Base-by-base conservation (phyloP, 2,329 filamentous ascomycete genomes). In the Domatiomyces catenatus region DNA sequence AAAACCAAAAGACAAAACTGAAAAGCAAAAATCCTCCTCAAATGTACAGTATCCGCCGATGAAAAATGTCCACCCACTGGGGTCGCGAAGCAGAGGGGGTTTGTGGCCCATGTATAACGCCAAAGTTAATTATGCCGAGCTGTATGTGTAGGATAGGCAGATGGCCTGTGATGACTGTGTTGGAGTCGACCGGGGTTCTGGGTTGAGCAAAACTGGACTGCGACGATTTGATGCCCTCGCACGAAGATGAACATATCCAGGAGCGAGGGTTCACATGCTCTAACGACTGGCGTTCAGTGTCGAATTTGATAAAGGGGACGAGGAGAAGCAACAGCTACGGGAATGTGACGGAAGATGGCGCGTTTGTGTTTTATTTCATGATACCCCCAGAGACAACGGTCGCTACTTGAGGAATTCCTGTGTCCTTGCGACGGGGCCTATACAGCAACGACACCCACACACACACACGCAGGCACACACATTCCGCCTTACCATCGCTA, bases 311-410 rank as follows among this genome's bases (percentile, higher is more conserved):
- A 18, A 24, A 28, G 19, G 28, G 28, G 28, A 24, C 7, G 22
- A 20, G 18, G 44, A 39, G 32, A 39, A 10, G 44, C 28, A 20
- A 24, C 44, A 28, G 22, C 44, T 24, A 46, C 44, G 12, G 18
- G 18, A 24, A 17, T 24, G 43, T 24, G 22, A 6, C 24, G 1
- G 44, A 20, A 24, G 17, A n/a, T 17, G 44, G n/a, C 28, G 22
- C 22, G 44, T 26, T 46, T 46, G 5, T 46, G 44, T 28, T 28
- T 26, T 15, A 28, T 26, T 46, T 26, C 44, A 46, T 48, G 48
- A 46, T 46, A 47, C 48, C 50, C 48, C 48, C 48, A 49, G 49
- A 44, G 48, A 49, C 49, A 44, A 36, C 51, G 51, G 52, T 53
- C 53, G 53, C 46, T 52, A 53, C 18, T 42, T 22, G 36, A 22